Conservation (phyloP, 2,329 filamentous ascomycete species). For the Exophiala aquamarina region DNA sequence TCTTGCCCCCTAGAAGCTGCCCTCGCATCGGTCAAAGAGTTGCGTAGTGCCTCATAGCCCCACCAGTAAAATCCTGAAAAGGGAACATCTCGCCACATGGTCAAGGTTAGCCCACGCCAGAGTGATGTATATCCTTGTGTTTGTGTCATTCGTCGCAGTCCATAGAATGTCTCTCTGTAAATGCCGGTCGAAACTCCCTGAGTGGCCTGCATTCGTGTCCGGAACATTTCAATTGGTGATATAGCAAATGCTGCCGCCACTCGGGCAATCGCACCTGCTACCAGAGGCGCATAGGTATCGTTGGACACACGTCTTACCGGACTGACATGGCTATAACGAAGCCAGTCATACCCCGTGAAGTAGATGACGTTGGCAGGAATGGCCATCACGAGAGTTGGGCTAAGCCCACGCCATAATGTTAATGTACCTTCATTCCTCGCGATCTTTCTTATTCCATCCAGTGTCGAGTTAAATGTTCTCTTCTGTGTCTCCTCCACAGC, state of each 20-base stretch:
- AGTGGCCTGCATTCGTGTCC: constrained; percentile 86
- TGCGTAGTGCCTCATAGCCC: constrained; percentile 86
- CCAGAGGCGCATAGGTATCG: constrained; percentile 74
- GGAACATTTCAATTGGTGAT: constrained; percentile 89
- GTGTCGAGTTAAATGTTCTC: constrained; percentile 81
- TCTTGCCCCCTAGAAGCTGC: constrained; percentile 48
- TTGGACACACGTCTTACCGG: constrained; percentile 65
- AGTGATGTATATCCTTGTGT: constrained; percentile 75
- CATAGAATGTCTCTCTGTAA: constrained; percentile 74
- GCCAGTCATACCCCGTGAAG: constrained; percentile 96
- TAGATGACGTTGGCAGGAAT: constrained; percentile 97
- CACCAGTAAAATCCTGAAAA: constrained; percentile 98
- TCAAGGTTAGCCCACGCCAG: constrained; percentile 87
- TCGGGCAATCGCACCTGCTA: constrained; percentile 76
- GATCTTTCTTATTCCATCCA: constrained; percentile 92
- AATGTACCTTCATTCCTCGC: constrained; percentile 84
- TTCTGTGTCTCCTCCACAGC: constrained; percentile 84
- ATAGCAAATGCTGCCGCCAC: constrained; percentile 79
- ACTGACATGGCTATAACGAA: constrained; percentile 71
- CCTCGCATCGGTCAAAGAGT: constrained; percentile 68
- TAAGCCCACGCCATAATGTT: constrained; percentile 88
- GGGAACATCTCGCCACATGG: constrained; percentile 93
- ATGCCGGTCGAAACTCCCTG: constrained; percentile 60
- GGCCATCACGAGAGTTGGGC: constrained; percentile 91
- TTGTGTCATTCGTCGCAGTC: constrained; percentile 76